Evolutionary conservation across 148 eudicot genomes (phyloP), one percentile per base, ranked within the genome.

Genomic region (Fallopia convolvulus): DNA sequence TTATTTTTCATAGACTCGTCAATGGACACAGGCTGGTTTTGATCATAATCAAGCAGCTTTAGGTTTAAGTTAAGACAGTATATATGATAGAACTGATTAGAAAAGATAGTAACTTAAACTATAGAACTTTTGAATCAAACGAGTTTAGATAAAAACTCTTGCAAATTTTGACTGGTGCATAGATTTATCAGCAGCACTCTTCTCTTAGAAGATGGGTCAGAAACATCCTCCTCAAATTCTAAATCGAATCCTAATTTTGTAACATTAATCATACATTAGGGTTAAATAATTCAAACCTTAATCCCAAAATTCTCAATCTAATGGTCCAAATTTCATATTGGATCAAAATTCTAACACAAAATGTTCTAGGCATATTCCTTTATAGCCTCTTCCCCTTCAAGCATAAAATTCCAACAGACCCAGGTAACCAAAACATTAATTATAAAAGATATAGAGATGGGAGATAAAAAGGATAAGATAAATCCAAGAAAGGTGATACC

Each of bases 401-500:
- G 47, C 47, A 44, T 9, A 44, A 44, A 44, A 44, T 44, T 44
- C 47, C 47, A 44, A 6, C 44, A 39, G 72, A 8, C 20, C 17
- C 30, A 17, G 21, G 36, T 4, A 68, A 39, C 44, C 46, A 68
- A 68, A 65, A 65, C 18, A 65, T 7, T 10, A 65, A 11, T 30
- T 23, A 65, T 65, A 32, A n/a, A 6, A 65, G 71, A 65, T 33
- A 33, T 12, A 32, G 32, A 32, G 30, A 61, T 1, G 21, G 21
- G 10, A 15, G 9, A 33, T 39, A 18, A 68, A 68, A 68, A 39
- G 75, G 75, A 73, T 73, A 73, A 73, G 75, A 73, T 73, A 46
- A 73, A 73, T 73, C 55, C 75, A 73, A 44, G 23, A 73, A 73
- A 73, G 55, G 8, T n/a, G 75, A 46, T 46, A 73, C 52, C 55